Conservation (phyloP, 2,329 filamentous ascomycete genomes). For the Hypoxylon sp. region DNA sequence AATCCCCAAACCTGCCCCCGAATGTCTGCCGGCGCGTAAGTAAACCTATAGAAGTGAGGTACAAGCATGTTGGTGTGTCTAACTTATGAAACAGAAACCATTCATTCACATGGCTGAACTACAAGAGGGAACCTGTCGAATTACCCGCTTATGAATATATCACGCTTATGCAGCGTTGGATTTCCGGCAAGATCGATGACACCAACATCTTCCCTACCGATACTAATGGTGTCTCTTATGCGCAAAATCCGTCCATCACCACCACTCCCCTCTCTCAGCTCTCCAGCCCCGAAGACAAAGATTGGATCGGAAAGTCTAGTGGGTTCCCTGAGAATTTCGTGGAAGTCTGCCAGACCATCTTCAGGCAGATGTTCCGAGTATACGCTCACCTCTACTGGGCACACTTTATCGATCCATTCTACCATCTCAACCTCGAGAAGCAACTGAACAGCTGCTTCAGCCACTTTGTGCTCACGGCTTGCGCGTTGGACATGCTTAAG, state of each 20-base stretch:
- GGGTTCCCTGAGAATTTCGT: slow-evolving; percentile 94
- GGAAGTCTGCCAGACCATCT: slow-evolving; percentile 91
- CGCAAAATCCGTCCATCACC: slow-evolving; percentile 72
- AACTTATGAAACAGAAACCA: slow-evolving; percentile 72
- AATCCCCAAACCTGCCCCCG: slow-evolving; percentile 87
- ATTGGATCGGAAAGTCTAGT: slow-evolving; percentile 92
- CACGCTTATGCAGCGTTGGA: slow-evolving; percentile 96
- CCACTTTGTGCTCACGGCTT: slow-evolving; percentile 85
- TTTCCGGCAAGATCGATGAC: slow-evolving; percentile 95
- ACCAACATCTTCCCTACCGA: slow-evolving; percentile 91
- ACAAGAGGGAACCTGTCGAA: slow-evolving; percentile 87
- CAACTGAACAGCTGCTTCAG: slow-evolving; percentile 90
- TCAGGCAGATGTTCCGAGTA: slow-evolving; percentile 98
- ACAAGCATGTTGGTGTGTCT: slow-evolving; percentile 31
- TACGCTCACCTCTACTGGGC: slow-evolving; percentile 99
- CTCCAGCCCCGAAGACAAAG: slow-evolving; percentile 71
- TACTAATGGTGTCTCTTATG: slow-evolving; percentile 76
- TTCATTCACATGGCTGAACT: slow-evolving; percentile 97
- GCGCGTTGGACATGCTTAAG: slow-evolving; percentile 85
- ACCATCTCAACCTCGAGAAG: slow-evolving; percentile 84
- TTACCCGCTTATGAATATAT: slow-evolving; percentile 95
- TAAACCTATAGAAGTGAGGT: slow-evolving; percentile 49
- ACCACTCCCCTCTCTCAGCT: slow-evolving; percentile 74
- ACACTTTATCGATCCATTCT: slow-evolving; percentile 88
- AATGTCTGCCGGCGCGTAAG: slow-evolving; percentile 95